Conservation (phyloP, 768 basidiomycete species). For the Chlorophyllum brunneum region DNA sequence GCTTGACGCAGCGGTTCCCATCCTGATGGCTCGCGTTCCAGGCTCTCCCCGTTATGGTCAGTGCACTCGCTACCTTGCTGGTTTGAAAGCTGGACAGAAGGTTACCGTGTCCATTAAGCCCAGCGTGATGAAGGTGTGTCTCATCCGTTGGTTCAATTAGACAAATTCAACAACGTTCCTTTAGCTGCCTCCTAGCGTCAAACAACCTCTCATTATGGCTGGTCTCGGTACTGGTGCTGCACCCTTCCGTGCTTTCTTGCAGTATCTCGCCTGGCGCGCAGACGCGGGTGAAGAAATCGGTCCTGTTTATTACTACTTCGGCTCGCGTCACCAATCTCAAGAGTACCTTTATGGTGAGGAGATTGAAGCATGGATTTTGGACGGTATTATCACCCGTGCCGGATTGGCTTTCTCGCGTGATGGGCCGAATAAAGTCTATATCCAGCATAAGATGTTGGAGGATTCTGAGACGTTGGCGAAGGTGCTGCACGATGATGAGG, state of each 20-base stretch:
- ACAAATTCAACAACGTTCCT: constrained; percentile 6
- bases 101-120: constrained; percentile 98
- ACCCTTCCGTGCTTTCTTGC: constrained; percentile 98
- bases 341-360: constrained; percentile 98
- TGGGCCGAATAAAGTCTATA: constrained; percentile 90
- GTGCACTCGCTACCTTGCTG: constrained; percentile 92
- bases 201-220: constrained; percentile 96
- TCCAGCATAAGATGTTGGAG: constrained; percentile 97
- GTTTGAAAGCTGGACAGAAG: constrained; percentile 79
- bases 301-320: constrained; percentile 97
- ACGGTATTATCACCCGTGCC: constrained; percentile 80
- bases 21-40: constrained; percentile 25
- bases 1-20: neutral
- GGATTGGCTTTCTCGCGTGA: constrained; percentile 98
- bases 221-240: constrained; percentile 98
- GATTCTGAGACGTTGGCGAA: constrained; percentile 75
- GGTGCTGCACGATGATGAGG: constrained; percentile 69
- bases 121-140: constrained; percentile 93
- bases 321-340: constrained; percentile 90
- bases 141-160: neutral
- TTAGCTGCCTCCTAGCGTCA: constrained; percentile 78
- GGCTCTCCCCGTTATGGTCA: constrained; percentile 84
- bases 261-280: constrained; percentile 84
- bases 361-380: constrained; percentile 89
- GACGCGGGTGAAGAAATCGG: constrained; percentile 78